Percentiles rank a stretch among this genome's conserved stretches.
Conservation (phyloP, 192 early-diverging fungal genomes). For the Backusella macrospora region DNA sequence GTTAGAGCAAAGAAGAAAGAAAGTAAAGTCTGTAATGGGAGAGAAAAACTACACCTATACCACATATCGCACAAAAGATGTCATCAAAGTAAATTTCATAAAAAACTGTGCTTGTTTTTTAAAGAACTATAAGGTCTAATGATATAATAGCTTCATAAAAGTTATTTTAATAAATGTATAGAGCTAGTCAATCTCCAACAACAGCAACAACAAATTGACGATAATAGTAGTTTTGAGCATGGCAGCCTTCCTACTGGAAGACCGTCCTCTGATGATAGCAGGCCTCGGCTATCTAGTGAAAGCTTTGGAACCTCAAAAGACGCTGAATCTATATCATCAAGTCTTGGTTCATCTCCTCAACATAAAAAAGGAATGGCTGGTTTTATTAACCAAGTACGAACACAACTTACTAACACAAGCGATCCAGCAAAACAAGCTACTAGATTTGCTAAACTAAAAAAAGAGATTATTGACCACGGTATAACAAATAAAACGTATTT, state of each 20-base stretch:
- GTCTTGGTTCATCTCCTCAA: not conserved
- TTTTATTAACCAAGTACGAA: conserved; percentile 29
- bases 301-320: conserved; percentile 9
- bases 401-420: conserved; percentile 16
- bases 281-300: conserved; percentile 15
- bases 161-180: conserved; percentile 20
- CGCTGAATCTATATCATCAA: conserved; percentile 13
- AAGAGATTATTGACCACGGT: conserved; percentile 38
- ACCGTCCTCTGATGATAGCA: conserved; percentile 18
- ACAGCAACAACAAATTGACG: not conserved
- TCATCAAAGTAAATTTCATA: conserved; percentile 14
- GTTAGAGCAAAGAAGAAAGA: conserved; percentile 18
- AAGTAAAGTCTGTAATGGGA: conserved; percentile 18
- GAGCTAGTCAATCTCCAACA: not conserved
- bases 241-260: conserved; percentile 1
- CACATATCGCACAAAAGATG: conserved; percentile 7
- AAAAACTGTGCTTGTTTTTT: not conserved
- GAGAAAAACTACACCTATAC: conserved; percentile 18
- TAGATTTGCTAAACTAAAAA: conserved; percentile 33
- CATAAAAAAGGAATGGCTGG: conserved; percentile 30
- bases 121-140: too few species aligned
- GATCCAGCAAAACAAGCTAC: conserved; percentile 34
- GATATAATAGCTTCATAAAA: conserved; percentile 17
- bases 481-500: not conserved
- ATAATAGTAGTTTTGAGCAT: not conserved